A percentile compares a stretch with the other conserved stretches of the same genome.
Conservation (phyloP, 257 asterid species). For the Eucommia ulmoides region DNA sequence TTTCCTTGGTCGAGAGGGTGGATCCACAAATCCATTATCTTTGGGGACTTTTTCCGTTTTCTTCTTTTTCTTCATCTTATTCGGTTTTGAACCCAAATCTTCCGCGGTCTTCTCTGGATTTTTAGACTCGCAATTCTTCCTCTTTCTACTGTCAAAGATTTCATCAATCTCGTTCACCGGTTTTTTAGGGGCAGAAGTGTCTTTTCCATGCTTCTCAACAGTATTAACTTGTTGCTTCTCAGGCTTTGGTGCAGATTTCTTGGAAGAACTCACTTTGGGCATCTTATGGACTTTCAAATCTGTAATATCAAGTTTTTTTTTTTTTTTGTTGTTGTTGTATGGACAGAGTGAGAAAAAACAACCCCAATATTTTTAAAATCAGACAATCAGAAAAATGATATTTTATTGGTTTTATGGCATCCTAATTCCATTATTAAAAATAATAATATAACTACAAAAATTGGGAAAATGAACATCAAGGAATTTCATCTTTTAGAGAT, state of each 20-base stretch:
- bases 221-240: too few relatives aligned
- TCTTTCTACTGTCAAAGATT: constrained; percentile 52
- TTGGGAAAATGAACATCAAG: too few relatives aligned
- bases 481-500: too few relatives aligned
- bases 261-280: constrained; percentile 15
- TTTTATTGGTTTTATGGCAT: too few relatives aligned
- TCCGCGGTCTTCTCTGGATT: constrained; percentile 10
- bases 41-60: constrained; percentile 11
- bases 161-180: constrained; percentile 56
- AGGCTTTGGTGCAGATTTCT: constrained; percentile 5
- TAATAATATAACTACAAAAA: too few relatives aligned
- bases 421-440: too few relatives aligned
- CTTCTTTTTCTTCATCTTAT: constrained; percentile 15
- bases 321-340: too few relatives aligned
- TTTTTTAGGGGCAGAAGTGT: constrained; percentile 16
- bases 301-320: too few relatives aligned
- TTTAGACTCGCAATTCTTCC: constrained; percentile 20
- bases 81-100: constrained; percentile 7
- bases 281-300: too few relatives aligned
- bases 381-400: too few relatives aligned
- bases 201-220: not conserved
- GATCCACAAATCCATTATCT: constrained; percentile 6
- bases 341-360: too few relatives aligned
- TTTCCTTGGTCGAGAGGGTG: constrained; percentile 21
- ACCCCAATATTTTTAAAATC: too few relatives aligned